phyloP scores from a whole-genome alignment of 331 rosid species.

The Malus hybrid region DNA sequence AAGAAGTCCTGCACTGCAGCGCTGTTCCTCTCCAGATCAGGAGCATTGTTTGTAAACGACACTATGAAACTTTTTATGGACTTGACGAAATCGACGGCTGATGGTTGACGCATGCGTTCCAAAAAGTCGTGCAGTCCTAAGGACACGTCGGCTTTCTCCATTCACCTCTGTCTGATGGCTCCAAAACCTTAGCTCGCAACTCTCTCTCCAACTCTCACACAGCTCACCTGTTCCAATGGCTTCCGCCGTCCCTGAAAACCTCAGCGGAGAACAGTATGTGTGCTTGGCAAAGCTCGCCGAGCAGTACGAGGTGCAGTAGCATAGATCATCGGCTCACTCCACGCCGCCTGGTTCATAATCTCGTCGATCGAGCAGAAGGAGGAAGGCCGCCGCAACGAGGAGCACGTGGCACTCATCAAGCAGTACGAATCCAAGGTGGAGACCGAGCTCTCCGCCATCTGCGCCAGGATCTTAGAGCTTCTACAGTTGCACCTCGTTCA shows the following conservation, averaged over 20 bases:
- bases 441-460: constrained; percentile 22
- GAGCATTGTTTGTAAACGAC: constrained; percentile 74
- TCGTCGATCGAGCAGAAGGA: constrained; percentile 39
- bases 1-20: constrained; percentile 72
- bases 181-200: not conserved
- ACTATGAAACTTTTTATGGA: constrained; percentile 92
- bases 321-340: constrained; percentile 27
- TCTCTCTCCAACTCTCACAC: no score
- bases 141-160: constrained; percentile 89
- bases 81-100: constrained; percentile 92
- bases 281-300: no score
- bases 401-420: constrained; percentile 28
- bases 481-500: constrained; percentile 22
- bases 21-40: constrained; percentile 87
- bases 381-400: constrained; percentile 36
- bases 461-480: constrained; percentile 23
- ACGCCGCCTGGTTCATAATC: constrained; percentile 33
- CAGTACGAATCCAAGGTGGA: constrained; percentile 35
- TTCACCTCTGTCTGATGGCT: constrained; percentile 16
- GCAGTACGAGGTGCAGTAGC: no score
- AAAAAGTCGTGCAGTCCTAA: constrained; percentile 87
- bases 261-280: no score
- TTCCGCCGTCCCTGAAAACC: no score
- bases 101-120: constrained; percentile 92
- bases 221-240: no score